phyloP scores from a whole-genome alignment of 176 grass and related monocot genomes.

The Oryza meridionalis region DNA sequence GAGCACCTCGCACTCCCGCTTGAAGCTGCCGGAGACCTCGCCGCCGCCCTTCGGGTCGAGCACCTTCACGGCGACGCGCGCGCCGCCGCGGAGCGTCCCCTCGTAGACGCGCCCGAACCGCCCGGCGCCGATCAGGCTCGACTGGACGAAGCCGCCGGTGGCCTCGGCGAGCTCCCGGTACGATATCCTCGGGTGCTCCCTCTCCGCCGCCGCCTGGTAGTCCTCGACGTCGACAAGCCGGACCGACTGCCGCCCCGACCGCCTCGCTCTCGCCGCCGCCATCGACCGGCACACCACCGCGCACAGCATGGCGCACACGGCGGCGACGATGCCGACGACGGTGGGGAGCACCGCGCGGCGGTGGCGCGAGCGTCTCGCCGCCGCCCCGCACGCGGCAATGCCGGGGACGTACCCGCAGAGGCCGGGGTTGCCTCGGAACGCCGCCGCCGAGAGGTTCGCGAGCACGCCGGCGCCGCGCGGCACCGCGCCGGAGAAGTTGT shows the following conservation, averaged over 20 bases:
- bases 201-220: slow-evolving; percentile 21
- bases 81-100: slow-evolving; percentile 57
- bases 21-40: slow-evolving; percentile 71
- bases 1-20: slow-evolving; percentile 83
- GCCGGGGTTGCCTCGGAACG: slow-evolving; percentile 57
- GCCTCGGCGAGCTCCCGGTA: slow-evolving; percentile 71
- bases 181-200: slow-evolving; percentile 69
- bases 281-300: slow-evolving; percentile 27
- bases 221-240: slow-evolving; percentile 44
- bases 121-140: slow-evolving; percentile 59
- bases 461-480: slow-evolving; percentile 48
- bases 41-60: slow-evolving; percentile 63
- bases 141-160: slow-evolving; percentile 65
- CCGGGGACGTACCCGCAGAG: slow-evolving; percentile 57
- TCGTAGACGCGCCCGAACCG: slow-evolving; percentile 74
- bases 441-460: slow-evolving; percentile 43
- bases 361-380: not conserved
- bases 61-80: slow-evolving; percentile 77
- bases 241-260: not conserved
- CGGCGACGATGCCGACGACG: slow-evolving; percentile 11
- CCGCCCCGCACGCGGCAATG: slow-evolving; percentile 31
- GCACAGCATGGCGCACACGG: slow-evolving; percentile 36
- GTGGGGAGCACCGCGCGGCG: not conserved
- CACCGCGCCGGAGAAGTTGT: slow-evolving; percentile 68
- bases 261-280: slow-evolving; percentile 1